Percentiles rank a stretch among this genome's conserved stretches.
Conservation (phyloP, 2,329 filamentous ascomycete species). For the Penicillium paneum region DNA sequence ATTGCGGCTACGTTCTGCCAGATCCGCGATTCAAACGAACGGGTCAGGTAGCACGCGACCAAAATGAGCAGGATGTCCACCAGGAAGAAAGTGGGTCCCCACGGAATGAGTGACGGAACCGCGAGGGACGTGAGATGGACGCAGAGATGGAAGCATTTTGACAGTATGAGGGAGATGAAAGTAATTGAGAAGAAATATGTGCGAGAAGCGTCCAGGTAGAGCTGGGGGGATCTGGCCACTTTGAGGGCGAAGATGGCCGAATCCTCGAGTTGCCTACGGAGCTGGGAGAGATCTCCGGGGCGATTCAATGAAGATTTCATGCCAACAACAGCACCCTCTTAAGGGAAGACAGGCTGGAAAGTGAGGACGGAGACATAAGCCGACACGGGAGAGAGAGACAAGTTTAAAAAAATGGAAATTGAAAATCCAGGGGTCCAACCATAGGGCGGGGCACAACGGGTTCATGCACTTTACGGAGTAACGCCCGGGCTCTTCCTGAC, state of each 20-base stretch:
- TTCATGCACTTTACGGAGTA: neutral
- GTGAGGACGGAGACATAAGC: neutral
- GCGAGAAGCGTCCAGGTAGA: slow-evolving; percentile 6
- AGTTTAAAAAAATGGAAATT: neutral
- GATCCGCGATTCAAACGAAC: slow-evolving; percentile 8
- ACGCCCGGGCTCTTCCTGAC: neutral
- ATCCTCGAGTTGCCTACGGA: neutral
- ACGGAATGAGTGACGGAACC: slow-evolving; percentile 1
- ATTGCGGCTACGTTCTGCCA: slow-evolving; percentile 7
- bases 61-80: slow-evolving; percentile 14
- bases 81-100: slow-evolving; percentile 16
- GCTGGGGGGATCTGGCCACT: slow-evolving; percentile 11
- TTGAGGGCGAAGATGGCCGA: slow-evolving; percentile 2
- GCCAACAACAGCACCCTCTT: neutral
- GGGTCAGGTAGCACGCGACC: slow-evolving; percentile 10
- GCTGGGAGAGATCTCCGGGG: neutral
- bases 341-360: neutral
- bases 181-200: slow-evolving; percentile 13
- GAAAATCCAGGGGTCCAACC: neutral
- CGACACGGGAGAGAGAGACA: neutral
- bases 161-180: slow-evolving; percentile 11
- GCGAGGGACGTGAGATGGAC: slow-evolving; percentile 6
- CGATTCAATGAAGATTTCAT: slow-evolving; percentile 7
- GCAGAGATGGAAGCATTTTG: slow-evolving; percentile 14
- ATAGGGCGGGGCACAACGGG: neutral